Percentiles rank a stretch among this genome's conserved stretches.
Conservation (phyloP, 441 rosid genomes). For the Metrosideros polymorpha region DNA sequence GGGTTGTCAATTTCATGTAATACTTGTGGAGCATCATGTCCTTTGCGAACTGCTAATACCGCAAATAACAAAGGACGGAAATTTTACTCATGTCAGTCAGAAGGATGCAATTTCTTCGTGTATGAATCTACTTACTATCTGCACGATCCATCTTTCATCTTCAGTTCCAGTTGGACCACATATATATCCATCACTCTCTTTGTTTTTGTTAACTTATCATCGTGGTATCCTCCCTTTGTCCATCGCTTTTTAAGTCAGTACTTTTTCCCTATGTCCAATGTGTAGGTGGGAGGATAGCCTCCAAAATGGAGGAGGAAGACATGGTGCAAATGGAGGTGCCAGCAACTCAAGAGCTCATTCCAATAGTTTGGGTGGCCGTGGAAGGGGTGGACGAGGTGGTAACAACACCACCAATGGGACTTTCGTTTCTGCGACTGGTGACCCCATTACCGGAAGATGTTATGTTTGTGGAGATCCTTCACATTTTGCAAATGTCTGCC, state of each 20-base stretch:
- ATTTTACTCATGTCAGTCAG: slow-evolving; percentile 79
- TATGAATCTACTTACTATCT: slow-evolving; percentile 19
- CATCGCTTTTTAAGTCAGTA: not conserved
- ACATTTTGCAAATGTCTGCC: slow-evolving; percentile 85
- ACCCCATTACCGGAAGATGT: slow-evolving; percentile 65
- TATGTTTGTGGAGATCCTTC: slow-evolving; percentile 92
- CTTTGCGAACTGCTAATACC: slow-evolving; percentile 76
- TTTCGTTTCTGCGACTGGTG: slow-evolving; percentile 86
- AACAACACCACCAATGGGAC: slow-evolving; percentile 24
- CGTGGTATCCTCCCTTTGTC: not conserved
- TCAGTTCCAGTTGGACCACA: not conserved
- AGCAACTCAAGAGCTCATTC: slow-evolving; percentile 25
- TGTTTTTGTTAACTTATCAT: not conserved
- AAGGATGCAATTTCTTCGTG: slow-evolving; percentile 84
- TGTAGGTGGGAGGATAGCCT: slow-evolving; percentile 89
- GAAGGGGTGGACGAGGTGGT: slow-evolving; percentile 16
- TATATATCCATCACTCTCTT: not conserved
- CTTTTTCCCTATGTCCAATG: not conserved
- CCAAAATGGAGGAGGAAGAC: slow-evolving; percentile 37
- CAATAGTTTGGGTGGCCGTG: slow-evolving; percentile 38
- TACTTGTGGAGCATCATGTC: slow-evolving; percentile 61
- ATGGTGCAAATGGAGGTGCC: slow-evolving; percentile 11
- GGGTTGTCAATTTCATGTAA: slow-evolving; percentile 54
- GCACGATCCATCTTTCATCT: not conserved
- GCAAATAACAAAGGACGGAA: slow-evolving; percentile 85